These are phyloP conservation scores for Colletotrichum sp. DNA, from an alignment of 2,329 filamentous ascomycete genomes.

Conservation along the genomic window DNA sequence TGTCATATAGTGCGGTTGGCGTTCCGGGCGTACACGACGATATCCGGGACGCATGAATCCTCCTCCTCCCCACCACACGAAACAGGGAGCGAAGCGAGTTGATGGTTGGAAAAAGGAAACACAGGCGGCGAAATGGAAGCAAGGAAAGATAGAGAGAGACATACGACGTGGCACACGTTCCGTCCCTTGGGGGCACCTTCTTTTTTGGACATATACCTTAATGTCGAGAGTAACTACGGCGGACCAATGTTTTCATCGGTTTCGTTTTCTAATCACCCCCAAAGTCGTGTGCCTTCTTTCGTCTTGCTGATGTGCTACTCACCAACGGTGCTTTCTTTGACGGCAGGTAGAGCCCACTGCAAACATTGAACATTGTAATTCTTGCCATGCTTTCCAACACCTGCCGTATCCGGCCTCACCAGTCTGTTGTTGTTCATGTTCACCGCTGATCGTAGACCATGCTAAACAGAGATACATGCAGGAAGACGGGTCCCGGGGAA, in stretches of 20 bases:
- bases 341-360: no score
- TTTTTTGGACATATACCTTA: neutral
- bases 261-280: neutral
- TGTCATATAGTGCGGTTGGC: neutral
- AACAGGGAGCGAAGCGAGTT: neutral
- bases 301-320: no score
- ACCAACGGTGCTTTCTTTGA: no score
- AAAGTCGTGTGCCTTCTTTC: neutral
- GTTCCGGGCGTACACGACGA: slow-evolving; percentile 19
- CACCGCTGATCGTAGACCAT: neutral
- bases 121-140: neutral
- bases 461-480: neutral
- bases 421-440: neutral
- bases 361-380: no score
- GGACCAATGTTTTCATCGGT: neutral
- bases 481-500: neutral
- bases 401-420: neutral
- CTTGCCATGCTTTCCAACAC: neutral
- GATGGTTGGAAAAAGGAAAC: neutral
- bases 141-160: neutral
- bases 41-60: neutral
- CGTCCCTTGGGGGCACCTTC: neutral
- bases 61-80: neutral
- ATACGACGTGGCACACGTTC: neutral
- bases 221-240: neutral